Evolutionary conservation across 129 eudicot species (phyloP).

Genomic region (Ambrosia trifida): DNA sequence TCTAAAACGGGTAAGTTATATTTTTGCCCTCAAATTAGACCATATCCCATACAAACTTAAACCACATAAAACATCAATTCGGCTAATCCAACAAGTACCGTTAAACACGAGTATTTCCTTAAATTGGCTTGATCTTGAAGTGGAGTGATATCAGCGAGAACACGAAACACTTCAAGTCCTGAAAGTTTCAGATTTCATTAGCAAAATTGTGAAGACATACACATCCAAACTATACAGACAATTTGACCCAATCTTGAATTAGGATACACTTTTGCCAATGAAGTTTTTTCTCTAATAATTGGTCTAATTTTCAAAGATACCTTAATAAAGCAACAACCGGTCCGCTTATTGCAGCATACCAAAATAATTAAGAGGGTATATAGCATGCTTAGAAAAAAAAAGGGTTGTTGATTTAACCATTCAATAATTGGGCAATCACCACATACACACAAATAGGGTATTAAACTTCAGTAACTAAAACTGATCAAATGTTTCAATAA

Average conservation of each 20-base stretch:
- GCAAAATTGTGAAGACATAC: not conserved
- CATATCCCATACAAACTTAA: constrained; percentile 27
- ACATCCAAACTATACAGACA: not conserved
- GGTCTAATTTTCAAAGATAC: not conserved
- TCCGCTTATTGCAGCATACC: too few species aligned
- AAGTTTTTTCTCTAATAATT: not conserved
- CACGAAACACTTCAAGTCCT: constrained; percentile 97
- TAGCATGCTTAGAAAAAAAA: too few species aligned
- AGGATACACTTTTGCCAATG: not conserved
- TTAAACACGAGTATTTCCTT: constrained; percentile 19
- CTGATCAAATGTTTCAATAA: too few species aligned
- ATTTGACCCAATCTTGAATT: not conserved
- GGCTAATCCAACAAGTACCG: constrained; percentile 20
- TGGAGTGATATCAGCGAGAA: constrained; percentile 89
- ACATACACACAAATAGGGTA: not conserved
- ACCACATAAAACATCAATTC: constrained; percentile 29
- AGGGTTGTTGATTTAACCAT: not conserved
- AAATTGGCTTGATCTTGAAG: constrained; percentile 97
- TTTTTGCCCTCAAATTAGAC: too few species aligned
- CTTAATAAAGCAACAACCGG: too few species aligned
- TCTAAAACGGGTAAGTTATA: too few species aligned
- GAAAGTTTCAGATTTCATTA: constrained; percentile 34
- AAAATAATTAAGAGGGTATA: too few species aligned
- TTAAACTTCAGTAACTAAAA: too few species aligned
- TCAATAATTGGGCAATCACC: not conserved